A percentile compares a stretch with the other conserved stretches of the same genome.
These are phyloP conservation scores for Prunella vulgaris DNA, from an alignment of 257 asterid species.

Conservation along the genomic window DNA sequence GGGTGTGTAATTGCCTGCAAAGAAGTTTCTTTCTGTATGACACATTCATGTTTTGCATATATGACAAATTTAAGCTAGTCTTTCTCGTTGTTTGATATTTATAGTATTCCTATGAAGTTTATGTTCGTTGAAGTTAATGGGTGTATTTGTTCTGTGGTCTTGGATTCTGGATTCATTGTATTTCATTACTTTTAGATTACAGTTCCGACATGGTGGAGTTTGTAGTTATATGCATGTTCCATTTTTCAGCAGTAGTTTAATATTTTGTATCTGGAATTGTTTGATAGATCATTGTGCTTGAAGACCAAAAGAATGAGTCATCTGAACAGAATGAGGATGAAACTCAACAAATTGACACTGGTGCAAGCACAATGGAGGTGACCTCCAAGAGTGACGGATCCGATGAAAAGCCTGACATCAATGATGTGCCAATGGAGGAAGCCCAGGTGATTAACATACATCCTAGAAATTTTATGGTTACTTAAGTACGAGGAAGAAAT, in stretches of 20 bases:
- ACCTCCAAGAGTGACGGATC: slow-evolving; percentile 43
- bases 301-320: slow-evolving; percentile 70
- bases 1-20: neutral
- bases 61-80: neutral
- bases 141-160: neutral
- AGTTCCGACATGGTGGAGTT: neutral
- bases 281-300: slow-evolving; percentile 61
- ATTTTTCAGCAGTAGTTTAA: neutral
- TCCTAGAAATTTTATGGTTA: neutral
- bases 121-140: neutral
- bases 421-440: slow-evolving; percentile 63
- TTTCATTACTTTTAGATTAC: neutral
- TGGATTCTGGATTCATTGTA: neutral
- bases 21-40: neutral
- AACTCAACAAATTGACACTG: slow-evolving; percentile 46
- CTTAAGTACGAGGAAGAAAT: neutral
- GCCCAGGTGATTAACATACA: slow-evolving; percentile 38
- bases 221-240: neutral
- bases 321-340: slow-evolving; percentile 72
- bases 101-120: neutral
- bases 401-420: slow-evolving; percentile 90
- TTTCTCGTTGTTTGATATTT: neutral
- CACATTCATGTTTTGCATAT: neutral
- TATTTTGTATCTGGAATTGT: slow-evolving; percentile 13
- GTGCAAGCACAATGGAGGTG: slow-evolving; percentile 20